Evolutionary conservation across 2,329 filamentous ascomycete genomes (phyloP).

Genomic region (Neurospora sp.): DNA sequence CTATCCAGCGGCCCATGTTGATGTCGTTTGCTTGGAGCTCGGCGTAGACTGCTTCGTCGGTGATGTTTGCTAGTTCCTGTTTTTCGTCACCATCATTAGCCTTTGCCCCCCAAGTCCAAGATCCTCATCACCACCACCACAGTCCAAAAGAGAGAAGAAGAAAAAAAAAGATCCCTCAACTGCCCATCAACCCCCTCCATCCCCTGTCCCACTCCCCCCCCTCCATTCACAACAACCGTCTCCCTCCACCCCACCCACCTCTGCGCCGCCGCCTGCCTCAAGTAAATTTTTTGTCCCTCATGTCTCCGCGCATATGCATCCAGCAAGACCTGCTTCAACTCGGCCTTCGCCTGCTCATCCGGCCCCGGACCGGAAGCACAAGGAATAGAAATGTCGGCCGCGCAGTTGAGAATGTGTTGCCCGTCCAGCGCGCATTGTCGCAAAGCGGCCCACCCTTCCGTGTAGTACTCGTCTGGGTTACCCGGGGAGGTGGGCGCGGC

Average conservation of each 20-base stretch:
- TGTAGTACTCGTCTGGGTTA: constrained; percentile 50
- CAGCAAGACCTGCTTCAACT: constrained; percentile 52
- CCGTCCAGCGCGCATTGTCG: constrained; percentile 54
- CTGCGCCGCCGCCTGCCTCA: constrained; percentile 50
- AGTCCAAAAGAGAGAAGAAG: too few relatives aligned
- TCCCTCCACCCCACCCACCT: constrained; percentile 48
- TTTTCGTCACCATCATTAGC: background rate
- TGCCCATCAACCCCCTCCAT: constrained; percentile 36
- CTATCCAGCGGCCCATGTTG: constrained; percentile 50
- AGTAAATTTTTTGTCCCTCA: constrained; percentile 55
- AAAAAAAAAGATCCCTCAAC: constrained; percentile 39
- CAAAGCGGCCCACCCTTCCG: constrained; percentile 52
- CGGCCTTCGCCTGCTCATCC: constrained; percentile 51
- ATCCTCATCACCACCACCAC: background rate
- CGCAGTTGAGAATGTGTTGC: constrained; percentile 55
- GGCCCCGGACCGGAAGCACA: constrained; percentile 37
- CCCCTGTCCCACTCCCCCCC: constrained; percentile 33
- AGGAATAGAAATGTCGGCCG: constrained; percentile 51
- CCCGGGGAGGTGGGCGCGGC: constrained; percentile 44
- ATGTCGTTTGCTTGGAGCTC: constrained; percentile 45
- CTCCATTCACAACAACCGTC: constrained; percentile 42
- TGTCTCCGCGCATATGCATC: constrained; percentile 53
- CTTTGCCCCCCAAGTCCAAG: too few relatives aligned
- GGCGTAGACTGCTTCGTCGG: constrained; percentile 48
- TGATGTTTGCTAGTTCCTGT: constrained; percentile 48